These are phyloP conservation scores for Cyphellophora europaea DNA, from an alignment of 2,329 filamentous ascomycete species.

Conservation along the genomic window DNA sequence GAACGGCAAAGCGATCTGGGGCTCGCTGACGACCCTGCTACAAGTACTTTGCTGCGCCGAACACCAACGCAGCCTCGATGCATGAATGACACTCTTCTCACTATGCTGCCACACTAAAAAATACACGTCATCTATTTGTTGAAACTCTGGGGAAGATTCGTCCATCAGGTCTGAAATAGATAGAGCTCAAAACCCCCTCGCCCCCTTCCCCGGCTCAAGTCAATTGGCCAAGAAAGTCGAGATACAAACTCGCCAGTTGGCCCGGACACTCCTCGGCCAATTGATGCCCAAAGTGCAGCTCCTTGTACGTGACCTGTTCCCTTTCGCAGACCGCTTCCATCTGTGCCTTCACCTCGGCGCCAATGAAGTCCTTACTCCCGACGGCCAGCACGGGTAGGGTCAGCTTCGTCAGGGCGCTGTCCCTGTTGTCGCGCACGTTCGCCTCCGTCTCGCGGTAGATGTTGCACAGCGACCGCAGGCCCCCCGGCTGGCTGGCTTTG, in stretches of 20 bases:
- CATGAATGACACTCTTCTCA: no score
- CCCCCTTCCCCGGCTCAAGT: no score
- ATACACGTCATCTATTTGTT: no score
- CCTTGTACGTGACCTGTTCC: conserved; percentile 7
- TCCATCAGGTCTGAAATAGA: no score
- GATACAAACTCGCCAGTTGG: conserved; percentile 5
- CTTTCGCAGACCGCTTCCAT: conserved; percentile 7
- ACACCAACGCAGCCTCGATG: no score
- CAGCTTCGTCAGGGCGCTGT: conserved; percentile 4
- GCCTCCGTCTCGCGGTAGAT: conserved; percentile 6
- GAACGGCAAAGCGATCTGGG: no score
- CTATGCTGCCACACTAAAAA: no score
- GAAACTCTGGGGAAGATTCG: no score
- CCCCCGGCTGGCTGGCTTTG: conserved; percentile 7
- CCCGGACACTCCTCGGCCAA: conserved; percentile 10
- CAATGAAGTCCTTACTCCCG: conserved; percentile 8
- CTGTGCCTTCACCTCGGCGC: conserved; percentile 8
- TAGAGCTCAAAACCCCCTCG: no score
- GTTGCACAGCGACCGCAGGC: conserved; percentile 7
- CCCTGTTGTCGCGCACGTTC: conserved; percentile 6
- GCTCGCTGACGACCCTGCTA: no score
- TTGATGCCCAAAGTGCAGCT: conserved; percentile 10
- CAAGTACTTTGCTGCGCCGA: no score
- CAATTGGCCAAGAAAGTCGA: conserved; percentile 6
- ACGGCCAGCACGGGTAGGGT: conserved; percentile 8